Evolutionary conservation across 768 basidiomycete species (phyloP).

Genomic region (Lactarius hatsudake): DNA sequence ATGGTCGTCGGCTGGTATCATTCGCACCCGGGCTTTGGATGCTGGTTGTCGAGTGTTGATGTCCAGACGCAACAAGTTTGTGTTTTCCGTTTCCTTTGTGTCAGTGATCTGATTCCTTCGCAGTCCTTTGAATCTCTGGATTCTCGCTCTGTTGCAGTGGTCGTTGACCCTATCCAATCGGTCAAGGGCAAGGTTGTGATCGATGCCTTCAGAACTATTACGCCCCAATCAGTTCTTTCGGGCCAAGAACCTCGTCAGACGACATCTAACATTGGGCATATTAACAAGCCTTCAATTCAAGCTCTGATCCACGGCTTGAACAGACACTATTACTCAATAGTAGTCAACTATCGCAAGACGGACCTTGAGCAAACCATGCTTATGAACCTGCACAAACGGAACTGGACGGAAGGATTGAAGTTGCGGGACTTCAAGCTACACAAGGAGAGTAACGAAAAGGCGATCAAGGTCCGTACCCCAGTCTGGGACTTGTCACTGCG

Average conservation of each 20-base stretch:
- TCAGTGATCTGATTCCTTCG: slow-evolving; percentile 8
- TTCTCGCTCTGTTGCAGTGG: slow-evolving; percentile 91
- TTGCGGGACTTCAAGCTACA: slow-evolving; percentile 86
- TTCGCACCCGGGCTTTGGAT: slow-evolving; percentile 99
- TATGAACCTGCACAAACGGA: slow-evolving; percentile 97
- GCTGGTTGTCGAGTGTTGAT: slow-evolving; percentile 98
- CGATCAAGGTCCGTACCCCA: slow-evolving; percentile 74
- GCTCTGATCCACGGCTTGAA: slow-evolving; percentile 97
- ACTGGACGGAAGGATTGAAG: slow-evolving; percentile 97
- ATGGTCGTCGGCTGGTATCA: slow-evolving; percentile 99
- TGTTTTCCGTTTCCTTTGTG: slow-evolving; percentile 16
- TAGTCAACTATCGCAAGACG: slow-evolving; percentile 97
- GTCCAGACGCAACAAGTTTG: slow-evolving; percentile 96
- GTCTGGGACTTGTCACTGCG: background rate
- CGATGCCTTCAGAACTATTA: slow-evolving; percentile 97
- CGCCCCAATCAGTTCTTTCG: slow-evolving; percentile 82
- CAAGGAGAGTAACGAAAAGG: slow-evolving; percentile 86
- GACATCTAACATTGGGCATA: slow-evolving; percentile 96
- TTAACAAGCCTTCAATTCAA: slow-evolving; percentile 99
- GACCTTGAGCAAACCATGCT: slow-evolving; percentile 98
- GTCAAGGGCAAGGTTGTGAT: slow-evolving; percentile 99
- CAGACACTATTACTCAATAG: slow-evolving; percentile 96
- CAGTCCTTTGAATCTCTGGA: slow-evolving; percentile 97
- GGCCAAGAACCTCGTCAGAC: slow-evolving; percentile 96
- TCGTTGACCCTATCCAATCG: slow-evolving; percentile 97